Base-by-base conservation (phyloP, 768 basidiomycete genomes). In the Lentinula raphanica region DNA sequence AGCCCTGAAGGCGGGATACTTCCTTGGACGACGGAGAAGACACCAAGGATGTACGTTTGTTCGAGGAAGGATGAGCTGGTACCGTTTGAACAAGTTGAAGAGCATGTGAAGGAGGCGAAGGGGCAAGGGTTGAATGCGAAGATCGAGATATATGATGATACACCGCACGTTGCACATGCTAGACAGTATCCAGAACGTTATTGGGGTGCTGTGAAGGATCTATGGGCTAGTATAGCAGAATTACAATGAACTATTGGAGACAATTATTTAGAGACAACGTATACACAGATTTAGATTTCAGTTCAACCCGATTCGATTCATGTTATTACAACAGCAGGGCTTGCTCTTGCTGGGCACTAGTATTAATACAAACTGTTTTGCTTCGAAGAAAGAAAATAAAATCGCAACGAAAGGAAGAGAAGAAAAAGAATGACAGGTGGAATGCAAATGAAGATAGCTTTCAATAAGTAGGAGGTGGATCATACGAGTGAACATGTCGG, bases 81-180 rank as follows among this genome's bases (percentile, higher is more conserved):
- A 27, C 68, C 72, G 0, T 64, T 63, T 21, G 51, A 62, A 2
- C 72, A 77, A 19, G 70, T 79, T 1, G 71, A 75, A 54, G 63
- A 48, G 15, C 79, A 80, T 66, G 71, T 69, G 0, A 58, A 60
- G 11, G 59, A 67, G 13, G 74, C 72, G 35, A 65, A 63, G 58
- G 60, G 57, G 36, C 62, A 45, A 9, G 78, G 78, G 5, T 64
- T 73, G 8, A 63, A 71, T 53, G 71, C 77, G 11, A 65, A 63
- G 8, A 45, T 59, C 46, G 71, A 76, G 58, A 64, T 67, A n/a
- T 82, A 75, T 58, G 72, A 72, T 7, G 68, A 72, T 32, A 76
- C 74, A 12, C 61, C 69, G 13, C 79, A 82, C 67, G 80, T 81
- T 45, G 71, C 73, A 0, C 80, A 80, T 70, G 77, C 76, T 0